phyloP scores from a whole-genome alignment of 257 asterid species.

The Ilex asprella region DNA sequence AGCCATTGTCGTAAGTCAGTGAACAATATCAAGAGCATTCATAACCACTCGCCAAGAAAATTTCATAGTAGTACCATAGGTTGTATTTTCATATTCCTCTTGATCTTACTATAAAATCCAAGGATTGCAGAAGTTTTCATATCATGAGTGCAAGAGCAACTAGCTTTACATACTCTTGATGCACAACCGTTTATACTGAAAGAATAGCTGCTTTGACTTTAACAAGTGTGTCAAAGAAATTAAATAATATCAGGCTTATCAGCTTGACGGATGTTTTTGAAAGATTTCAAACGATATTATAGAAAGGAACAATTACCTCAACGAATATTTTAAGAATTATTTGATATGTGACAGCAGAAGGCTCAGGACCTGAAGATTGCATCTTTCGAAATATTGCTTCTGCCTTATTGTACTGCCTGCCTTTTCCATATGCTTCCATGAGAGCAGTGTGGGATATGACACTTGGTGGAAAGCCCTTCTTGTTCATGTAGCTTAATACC shows the following conservation, averaged over 20 bases:
- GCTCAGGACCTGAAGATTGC: constrained; percentile 94
- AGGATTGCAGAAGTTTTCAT: too few relatives aligned
- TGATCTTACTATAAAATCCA: too few relatives aligned
- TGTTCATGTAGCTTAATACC: constrained; percentile 65
- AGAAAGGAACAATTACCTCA: constrained; percentile 41
- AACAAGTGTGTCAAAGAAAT: neutral
- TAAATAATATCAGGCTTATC: too few relatives aligned
- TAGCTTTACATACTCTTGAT: neutral
- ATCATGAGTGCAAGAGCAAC: too few relatives aligned
- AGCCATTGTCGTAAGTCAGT: neutral
- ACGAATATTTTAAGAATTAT: constrained; percentile 80
- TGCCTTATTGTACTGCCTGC: constrained; percentile 73
- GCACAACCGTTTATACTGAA: neutral
- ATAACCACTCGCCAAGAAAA: neutral
- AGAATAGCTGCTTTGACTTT: neutral
- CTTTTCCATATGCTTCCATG: constrained; percentile 95
- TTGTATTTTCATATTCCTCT: too few relatives aligned
- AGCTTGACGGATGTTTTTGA: too few relatives aligned
- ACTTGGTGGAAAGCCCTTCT: constrained; percentile 71
- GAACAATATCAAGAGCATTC: neutral
- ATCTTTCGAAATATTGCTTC: constrained; percentile 88
- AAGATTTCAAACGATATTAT: too few relatives aligned
- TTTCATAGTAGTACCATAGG: too few relatives aligned
- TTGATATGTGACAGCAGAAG: constrained; percentile 95
- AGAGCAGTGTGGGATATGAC: constrained; percentile 89